Evolutionary conservation across 1,284 basidiomycete genomes (phyloP).

Genomic region (Pseudozyma tsukubaensis): DNA sequence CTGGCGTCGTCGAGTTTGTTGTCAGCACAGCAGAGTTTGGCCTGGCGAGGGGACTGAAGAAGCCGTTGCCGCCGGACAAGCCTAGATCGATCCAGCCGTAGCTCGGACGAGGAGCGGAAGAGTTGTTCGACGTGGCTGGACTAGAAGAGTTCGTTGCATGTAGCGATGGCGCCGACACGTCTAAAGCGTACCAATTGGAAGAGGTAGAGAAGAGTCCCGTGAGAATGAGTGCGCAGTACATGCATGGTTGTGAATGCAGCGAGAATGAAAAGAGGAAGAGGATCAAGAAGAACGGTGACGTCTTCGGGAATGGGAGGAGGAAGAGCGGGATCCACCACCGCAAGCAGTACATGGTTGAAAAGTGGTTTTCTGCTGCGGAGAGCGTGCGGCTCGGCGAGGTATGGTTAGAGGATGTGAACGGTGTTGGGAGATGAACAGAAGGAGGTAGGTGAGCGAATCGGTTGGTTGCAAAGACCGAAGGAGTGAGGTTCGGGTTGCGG

Average conservation of each 20-base stretch:
- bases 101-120: conserved; percentile 17
- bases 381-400: not conserved
- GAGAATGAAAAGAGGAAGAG: conserved; percentile 61
- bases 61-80: conserved; percentile 39
- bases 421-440: not conserved
- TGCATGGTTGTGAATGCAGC: conserved; percentile 60
- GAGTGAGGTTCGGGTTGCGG: conserved; percentile 3
- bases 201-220: conserved; percentile 56
- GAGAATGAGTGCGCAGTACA: conserved; percentile 62
- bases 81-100: conserved; percentile 41
- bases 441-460: not conserved
- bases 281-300: conserved; percentile 56
- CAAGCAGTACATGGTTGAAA: conserved; percentile 53
- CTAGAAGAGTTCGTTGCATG: not conserved
- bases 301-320: conserved; percentile 59
- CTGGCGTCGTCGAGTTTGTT: not conserved
- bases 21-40: not conserved
- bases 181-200: conserved; percentile 43
- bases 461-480: not conserved
- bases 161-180: not conserved
- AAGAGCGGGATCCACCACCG: conserved; percentile 66
- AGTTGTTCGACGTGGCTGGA: conserved; percentile 8
- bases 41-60: conserved; percentile 27
- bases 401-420: not conserved
- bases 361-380: not conserved